Conservation (phyloP, 805 yeast species). For the Ogataea allantospora region DNA sequence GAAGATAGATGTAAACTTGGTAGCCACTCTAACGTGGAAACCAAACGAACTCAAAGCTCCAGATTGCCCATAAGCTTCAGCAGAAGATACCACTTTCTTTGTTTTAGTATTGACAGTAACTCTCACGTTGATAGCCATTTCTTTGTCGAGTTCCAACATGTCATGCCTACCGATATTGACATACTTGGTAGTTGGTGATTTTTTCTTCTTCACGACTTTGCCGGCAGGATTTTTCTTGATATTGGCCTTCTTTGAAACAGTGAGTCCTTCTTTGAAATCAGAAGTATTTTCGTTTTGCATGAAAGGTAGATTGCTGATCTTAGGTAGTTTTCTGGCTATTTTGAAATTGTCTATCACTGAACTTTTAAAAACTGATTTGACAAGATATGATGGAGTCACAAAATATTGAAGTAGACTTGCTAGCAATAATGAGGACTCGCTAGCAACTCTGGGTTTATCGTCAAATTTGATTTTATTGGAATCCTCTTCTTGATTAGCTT, state of each 20-base stretch:
- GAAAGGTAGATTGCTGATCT: constrained; percentile 71
- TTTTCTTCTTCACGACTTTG: constrained; percentile 44
- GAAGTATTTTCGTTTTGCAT: constrained; percentile 45
- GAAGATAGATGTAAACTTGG: constrained; percentile 59
- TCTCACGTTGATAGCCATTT: constrained; percentile 73
- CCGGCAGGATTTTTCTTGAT: constrained; percentile 41
- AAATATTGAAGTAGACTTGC: constrained; percentile 75
- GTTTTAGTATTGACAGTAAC: constrained; percentile 74
- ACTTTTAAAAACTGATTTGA: constrained; percentile 57
- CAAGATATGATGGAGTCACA: constrained; percentile 80
- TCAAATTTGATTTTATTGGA: constrained; percentile 36
- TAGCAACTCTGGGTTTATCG: constrained; percentile 14
- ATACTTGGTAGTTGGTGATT: constrained; percentile 60
- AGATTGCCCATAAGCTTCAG: constrained; percentile 62
- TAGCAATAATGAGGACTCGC: constrained; percentile 43
- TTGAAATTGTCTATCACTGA: constrained; percentile 46
- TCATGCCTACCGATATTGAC: constrained; percentile 71
- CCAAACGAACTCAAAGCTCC: constrained; percentile 68
- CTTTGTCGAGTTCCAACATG: constrained; percentile 57
- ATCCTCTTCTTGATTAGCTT: constrained; percentile 24
- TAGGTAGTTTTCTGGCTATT: constrained; percentile 69
- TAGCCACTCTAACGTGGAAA: constrained; percentile 69
- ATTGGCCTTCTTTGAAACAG: constrained; percentile 42
- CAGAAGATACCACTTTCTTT: constrained; percentile 64
- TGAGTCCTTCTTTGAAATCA: constrained; percentile 62